phyloP scores from a whole-genome alignment of 805 yeast genomes.

The Kluyveromyces siamensis region DNA sequence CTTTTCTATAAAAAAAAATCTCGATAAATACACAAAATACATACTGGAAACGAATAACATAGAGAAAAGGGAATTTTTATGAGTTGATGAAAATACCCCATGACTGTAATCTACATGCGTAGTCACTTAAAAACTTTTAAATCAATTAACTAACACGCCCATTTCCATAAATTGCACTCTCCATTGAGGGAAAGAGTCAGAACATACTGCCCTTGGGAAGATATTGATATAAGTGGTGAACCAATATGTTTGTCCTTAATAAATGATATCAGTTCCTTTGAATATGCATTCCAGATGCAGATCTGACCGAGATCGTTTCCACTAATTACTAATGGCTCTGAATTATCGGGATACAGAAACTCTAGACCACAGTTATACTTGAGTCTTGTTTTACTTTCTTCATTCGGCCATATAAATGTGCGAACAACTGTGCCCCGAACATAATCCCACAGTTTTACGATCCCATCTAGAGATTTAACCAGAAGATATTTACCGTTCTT shows the following conservation, averaged over 20 bases:
- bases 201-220: slow-evolving; percentile 12
- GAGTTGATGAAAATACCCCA: no score
- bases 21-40: no score
- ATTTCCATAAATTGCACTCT: slow-evolving; percentile 21
- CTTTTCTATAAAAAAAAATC: no score
- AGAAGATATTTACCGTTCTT: slow-evolving; percentile 75
- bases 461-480: slow-evolving; percentile 75
- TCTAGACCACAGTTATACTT: slow-evolving; percentile 24
- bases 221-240: slow-evolving; percentile 19
- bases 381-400: slow-evolving; percentile 6
- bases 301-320: slow-evolving; percentile 23
- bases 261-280: slow-evolving; percentile 13
- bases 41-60: no score
- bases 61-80: no score
- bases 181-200: slow-evolving; percentile 22
- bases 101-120: no score
- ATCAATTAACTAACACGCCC: slow-evolving; percentile 6
- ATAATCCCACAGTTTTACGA: slow-evolving; percentile 77
- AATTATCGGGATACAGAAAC: slow-evolving; percentile 14
- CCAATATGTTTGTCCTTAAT: slow-evolving; percentile 9
- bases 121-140: no score
- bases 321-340: slow-evolving; percentile 19
- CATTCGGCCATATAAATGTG: slow-evolving; percentile 36
- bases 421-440: slow-evolving; percentile 72
- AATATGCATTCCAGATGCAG: slow-evolving; percentile 19